Percentiles rank a stretch among this genome's conserved stretches.
Conservation (phyloP, 1,284 basidiomycete genomes). For the Cystobasidium sp. region DNA sequence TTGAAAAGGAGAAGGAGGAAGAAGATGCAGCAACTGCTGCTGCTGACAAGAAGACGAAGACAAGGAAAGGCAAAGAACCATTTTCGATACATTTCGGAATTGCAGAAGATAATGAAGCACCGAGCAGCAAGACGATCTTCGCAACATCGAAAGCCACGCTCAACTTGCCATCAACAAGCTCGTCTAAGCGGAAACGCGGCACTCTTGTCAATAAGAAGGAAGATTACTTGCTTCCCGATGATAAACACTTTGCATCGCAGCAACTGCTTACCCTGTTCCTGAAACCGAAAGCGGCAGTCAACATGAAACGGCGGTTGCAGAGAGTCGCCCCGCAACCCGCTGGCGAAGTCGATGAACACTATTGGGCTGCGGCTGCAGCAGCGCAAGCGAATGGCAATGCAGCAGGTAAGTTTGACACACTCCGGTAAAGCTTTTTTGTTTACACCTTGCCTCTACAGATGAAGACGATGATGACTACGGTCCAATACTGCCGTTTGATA, state of each 20-base stretch:
- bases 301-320: conserved; percentile 41
- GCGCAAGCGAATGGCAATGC: conserved; percentile 64
- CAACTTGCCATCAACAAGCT: conserved; percentile 42
- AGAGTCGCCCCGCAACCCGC: conserved; percentile 56
- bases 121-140: conserved; percentile 75
- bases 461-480: conserved; percentile 58
- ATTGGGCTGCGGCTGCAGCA: conserved; percentile 86
- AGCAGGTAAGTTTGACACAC: conserved; percentile 51
- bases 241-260: conserved; percentile 93
- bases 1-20: conserved; percentile 44
- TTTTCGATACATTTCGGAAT: conserved; percentile 86
- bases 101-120: conserved; percentile 61
- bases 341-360: conserved; percentile 87
- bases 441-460: conserved; percentile 16
- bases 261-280: conserved; percentile 90
- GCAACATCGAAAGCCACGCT: conserved; percentile 68
- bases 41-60: conserved; percentile 51
- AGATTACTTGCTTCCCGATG: conserved; percentile 85
- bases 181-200: conserved; percentile 51
- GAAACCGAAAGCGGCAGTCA: conserved; percentile 83
- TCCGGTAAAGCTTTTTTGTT: background rate
- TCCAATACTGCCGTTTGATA: conserved; percentile 78
- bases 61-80: conserved; percentile 72
- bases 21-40: conserved; percentile 39
- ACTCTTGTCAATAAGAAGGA: conserved; percentile 63